Conservation (phyloP, 116 monocot genomes). For the Thalassia testudinum region DNA sequence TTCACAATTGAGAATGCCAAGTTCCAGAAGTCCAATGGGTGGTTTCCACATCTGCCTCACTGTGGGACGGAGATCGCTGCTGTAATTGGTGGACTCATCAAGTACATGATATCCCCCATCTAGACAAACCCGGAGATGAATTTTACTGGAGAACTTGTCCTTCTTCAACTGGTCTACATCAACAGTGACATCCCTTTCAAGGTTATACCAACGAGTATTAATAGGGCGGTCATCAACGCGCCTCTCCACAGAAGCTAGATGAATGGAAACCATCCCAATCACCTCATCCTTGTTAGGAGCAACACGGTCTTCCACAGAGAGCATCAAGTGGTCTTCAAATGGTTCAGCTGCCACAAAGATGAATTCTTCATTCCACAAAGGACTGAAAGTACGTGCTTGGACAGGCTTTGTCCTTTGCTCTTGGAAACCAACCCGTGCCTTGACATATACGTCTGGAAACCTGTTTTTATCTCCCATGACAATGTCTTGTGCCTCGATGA, state of each 20-base stretch:
- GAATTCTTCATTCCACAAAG: conserved; percentile 63
- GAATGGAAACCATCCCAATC: conserved; percentile 39
- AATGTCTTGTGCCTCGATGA: conserved; percentile 60
- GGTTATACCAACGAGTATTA: conserved; percentile 39
- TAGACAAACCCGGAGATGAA: conserved; percentile 48
- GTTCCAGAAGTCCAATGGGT: conserved; percentile 58
- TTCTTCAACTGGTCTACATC: conserved; percentile 65
- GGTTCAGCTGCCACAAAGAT: conserved; percentile 81
- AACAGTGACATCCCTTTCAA: conserved; percentile 33
- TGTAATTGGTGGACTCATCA: conserved; percentile 65
- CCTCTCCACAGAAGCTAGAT: conserved; percentile 29
- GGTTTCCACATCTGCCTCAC: conserved; percentile 65
- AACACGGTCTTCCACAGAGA: conserved; percentile 57
- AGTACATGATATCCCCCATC: conserved; percentile 84
- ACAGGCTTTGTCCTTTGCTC: conserved; percentile 23
- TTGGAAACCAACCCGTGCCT: conserved; percentile 43
- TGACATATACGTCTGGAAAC: conserved; percentile 41
- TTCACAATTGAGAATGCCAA: conserved; percentile 43
- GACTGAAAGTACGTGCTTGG: conserved; percentile 28
- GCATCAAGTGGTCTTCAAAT: conserved; percentile 58
- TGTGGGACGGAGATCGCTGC: conserved; percentile 69
- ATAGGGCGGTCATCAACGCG: conserved; percentile 46
- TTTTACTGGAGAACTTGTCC: conserved; percentile 46
- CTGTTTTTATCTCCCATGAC: conserved; percentile 21
- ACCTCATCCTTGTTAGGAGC: conserved; percentile 53